Conservation (phyloP, 1,284 basidiomycete species). For the Ustilago vetiveriae region DNA sequence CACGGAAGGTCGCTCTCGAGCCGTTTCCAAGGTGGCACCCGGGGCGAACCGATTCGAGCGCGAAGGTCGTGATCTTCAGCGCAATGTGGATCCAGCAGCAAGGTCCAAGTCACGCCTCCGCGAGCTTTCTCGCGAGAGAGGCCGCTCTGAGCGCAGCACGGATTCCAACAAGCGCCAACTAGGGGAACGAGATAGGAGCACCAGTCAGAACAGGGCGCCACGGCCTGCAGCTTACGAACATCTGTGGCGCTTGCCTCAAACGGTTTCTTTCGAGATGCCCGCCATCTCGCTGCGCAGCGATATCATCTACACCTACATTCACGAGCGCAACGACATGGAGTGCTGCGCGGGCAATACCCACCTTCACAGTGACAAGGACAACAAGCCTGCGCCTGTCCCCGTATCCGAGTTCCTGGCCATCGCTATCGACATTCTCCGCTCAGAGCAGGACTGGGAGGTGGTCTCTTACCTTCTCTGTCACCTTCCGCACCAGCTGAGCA, state of each 20-base stretch:
- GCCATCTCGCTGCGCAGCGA: conserved; percentile 69
- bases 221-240: conserved; percentile 21
- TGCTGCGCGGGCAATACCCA: conserved; percentile 60
- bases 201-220: conserved; percentile 57
- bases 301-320: conserved; percentile 68
- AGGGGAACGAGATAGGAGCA: conserved; percentile 71
- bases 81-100: conserved; percentile 19
- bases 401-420: conserved; percentile 80
- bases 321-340: conserved; percentile 68
- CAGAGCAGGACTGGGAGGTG: conserved; percentile 90
- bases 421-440: conserved; percentile 77
- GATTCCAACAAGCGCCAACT: conserved; percentile 24
- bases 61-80: conserved; percentile 41
- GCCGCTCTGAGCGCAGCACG: conserved; percentile 26
- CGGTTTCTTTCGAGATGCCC: conserved; percentile 75
- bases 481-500: conserved; percentile 87
- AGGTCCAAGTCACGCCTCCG: conserved; percentile 40
- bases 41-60: conserved; percentile 20
- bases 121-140: conserved; percentile 41
- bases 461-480: conserved; percentile 91
- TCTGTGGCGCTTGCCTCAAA: conserved; percentile 84
- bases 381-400: conserved; percentile 71
- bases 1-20: conserved; percentile 14
- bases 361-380: conserved; percentile 53
- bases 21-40: conserved; percentile 16